phyloP scores from a whole-genome alignment of 129 eudicot genomes.

The Centaurea solstitialis region DNA sequence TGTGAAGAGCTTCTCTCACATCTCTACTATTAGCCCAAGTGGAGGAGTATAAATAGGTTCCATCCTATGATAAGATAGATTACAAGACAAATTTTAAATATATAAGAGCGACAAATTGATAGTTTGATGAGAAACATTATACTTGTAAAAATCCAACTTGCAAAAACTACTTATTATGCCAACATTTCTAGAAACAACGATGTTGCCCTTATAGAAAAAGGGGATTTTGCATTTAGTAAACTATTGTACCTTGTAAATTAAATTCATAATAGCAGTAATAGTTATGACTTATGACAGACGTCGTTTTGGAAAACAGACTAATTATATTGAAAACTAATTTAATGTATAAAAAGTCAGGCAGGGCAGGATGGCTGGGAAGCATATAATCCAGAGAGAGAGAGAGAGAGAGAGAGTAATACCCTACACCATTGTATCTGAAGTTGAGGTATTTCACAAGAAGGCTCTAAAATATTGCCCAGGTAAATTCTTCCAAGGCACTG shows the following conservation, averaged over 20 bases:
- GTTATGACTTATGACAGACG: too few species aligned
- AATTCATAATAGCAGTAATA: background rate
- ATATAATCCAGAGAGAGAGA: background rate
- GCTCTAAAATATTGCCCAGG: slow-evolving; percentile 7
- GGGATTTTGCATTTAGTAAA: background rate
- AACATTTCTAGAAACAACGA: background rate
- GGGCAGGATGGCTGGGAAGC: background rate
- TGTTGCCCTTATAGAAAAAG: background rate
- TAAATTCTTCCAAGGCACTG: slow-evolving; percentile 18
- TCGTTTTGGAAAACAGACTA: background rate
- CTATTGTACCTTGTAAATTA: background rate
- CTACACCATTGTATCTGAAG: slow-evolving; percentile 6
- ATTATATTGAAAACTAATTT: too few species aligned
- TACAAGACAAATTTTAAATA: background rate
- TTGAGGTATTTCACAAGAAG: slow-evolving; percentile 8
- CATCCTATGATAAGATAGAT: background rate
- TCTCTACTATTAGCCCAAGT: slow-evolving; percentile 1
- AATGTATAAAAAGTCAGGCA: background rate
- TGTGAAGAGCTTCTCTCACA: slow-evolving; percentile 5
- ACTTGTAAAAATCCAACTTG: background rate
- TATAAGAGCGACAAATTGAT: background rate
- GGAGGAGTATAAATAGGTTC: slow-evolving; percentile 2
- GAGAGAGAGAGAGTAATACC: background rate
- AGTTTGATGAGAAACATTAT: background rate
- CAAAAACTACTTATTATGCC: background rate